phyloP scores from a whole-genome alignment of 495 filamentous ascomycete species.

The Penicillium verhagenii region DNA sequence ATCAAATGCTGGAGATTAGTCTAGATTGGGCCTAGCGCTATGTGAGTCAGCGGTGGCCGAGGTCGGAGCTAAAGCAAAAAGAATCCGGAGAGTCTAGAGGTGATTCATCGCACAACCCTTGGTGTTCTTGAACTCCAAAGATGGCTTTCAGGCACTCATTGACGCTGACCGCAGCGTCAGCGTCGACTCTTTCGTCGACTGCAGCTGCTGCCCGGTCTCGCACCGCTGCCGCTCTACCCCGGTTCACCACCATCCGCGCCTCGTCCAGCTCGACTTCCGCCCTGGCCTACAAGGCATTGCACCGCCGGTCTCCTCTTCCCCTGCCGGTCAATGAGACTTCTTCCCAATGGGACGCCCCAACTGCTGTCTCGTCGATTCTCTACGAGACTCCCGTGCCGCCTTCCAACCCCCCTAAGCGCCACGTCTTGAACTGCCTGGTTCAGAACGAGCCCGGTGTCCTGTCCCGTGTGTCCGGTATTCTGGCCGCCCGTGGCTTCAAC shows the following conservation, averaged over 20 bases:
- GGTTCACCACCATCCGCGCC: slow-evolving; percentile 34
- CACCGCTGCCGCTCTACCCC: slow-evolving; percentile 35
- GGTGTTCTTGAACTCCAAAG: slow-evolving; percentile 12
- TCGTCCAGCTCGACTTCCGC: slow-evolving; percentile 77
- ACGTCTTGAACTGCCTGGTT: slow-evolving; percentile 96
- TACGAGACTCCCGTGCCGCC: slow-evolving; percentile 94
- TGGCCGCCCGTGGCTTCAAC: slow-evolving; percentile 96
- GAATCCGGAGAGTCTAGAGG: slow-evolving; percentile 26
- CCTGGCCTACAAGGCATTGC: slow-evolving; percentile 95
- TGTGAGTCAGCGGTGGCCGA: slow-evolving; percentile 41
- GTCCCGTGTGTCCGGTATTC: slow-evolving; percentile 92
- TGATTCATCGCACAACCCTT: slow-evolving; percentile 30
- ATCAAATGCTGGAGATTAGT: neutral
- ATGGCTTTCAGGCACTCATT: slow-evolving; percentile 53
- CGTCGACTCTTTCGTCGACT: slow-evolving; percentile 35
- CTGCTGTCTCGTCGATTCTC: slow-evolving; percentile 95
- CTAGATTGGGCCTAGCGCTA: slow-evolving; percentile 7
- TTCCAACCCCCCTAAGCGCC: slow-evolving; percentile 80
- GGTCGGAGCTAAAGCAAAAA: slow-evolving; percentile 39
- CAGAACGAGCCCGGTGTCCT: slow-evolving; percentile 98
- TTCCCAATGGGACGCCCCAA: slow-evolving; percentile 87
- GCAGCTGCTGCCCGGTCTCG: slow-evolving; percentile 33
- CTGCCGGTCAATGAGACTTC: slow-evolving; percentile 74
- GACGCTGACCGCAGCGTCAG: slow-evolving; percentile 41
- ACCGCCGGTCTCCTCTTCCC: slow-evolving; percentile 77